These are phyloP conservation scores for Termitomyces sp. DNA, from an alignment of 768 basidiomycete species.

Conservation along the genomic window DNA sequence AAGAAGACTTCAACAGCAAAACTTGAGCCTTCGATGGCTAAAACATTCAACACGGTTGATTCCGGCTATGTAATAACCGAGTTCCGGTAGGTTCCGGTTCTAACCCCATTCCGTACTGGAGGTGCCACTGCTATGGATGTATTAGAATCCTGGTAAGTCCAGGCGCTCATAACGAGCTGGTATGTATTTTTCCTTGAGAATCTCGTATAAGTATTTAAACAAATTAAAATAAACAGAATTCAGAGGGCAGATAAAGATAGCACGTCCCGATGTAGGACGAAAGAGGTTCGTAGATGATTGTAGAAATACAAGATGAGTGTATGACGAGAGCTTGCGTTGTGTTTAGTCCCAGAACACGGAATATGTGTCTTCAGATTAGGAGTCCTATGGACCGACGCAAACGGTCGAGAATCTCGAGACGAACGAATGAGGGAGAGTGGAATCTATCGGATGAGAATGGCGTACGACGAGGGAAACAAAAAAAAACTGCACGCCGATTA, in stretches of 20 bases:
- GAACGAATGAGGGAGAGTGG: neutral
- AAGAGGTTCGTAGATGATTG: constrained; percentile 2
- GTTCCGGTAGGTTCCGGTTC: neutral
- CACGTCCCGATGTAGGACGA: constrained; percentile 1
- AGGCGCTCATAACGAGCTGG: neutral
- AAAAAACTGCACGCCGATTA: neutral
- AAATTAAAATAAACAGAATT: neutral
- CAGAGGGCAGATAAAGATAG: constrained; percentile 7
- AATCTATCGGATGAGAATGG: neutral
- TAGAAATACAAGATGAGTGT: constrained; percentile 10
- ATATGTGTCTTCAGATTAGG: neutral
- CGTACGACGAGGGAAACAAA: neutral
- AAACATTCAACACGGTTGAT: neutral
- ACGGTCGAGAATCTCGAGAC: neutral
- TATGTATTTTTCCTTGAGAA: neutral
- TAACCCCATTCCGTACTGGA: neutral
- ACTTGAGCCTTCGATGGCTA: neutral
- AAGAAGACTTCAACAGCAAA: too few species aligned
- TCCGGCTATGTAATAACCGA: neutral
- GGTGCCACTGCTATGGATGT: too few species aligned
- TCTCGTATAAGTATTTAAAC: neutral
- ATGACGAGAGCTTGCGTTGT: neutral
- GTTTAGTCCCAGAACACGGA: neutral
- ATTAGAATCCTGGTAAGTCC: neutral
- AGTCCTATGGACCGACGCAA: neutral